Conservation (phyloP, 1,139 yeast species). For the Zhuliangozyma parablackwelliae region DNA sequence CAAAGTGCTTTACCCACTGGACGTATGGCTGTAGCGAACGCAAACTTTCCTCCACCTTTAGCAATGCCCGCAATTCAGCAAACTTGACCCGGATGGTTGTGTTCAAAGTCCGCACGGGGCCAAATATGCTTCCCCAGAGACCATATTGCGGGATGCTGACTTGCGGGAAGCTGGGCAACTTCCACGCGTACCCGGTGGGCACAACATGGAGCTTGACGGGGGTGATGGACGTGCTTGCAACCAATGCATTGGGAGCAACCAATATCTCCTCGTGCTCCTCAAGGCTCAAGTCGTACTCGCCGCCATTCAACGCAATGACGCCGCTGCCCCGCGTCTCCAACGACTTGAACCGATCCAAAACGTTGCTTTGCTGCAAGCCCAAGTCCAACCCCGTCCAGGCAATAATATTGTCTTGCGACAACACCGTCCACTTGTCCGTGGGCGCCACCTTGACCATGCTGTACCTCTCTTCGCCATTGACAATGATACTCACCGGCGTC, state of each 20-base stretch:
- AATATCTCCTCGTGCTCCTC: conserved; percentile 26
- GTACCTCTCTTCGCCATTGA: conserved; percentile 28
- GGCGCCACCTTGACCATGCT: conserved; percentile 18
- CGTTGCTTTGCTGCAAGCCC: conserved; percentile 14
- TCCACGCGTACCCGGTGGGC: neutral
- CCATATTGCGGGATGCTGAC: conserved; percentile 6
- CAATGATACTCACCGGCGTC: conserved; percentile 24
- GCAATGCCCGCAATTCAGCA: neutral
- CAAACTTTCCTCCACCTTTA: too few relatives aligned
- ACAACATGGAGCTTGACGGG: neutral
- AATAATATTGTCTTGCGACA: conserved; percentile 26
- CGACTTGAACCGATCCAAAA: conserved; percentile 18
- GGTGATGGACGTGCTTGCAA: conserved; percentile 23
- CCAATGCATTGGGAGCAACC: conserved; percentile 30
- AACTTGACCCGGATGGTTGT: neutral
- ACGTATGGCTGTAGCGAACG: too few relatives aligned
- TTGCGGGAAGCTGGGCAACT: neutral
- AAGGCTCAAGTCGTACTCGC: conserved; percentile 21
- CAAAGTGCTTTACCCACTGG: neutral
- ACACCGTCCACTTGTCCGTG: conserved; percentile 32
- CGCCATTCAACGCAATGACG: conserved; percentile 28
- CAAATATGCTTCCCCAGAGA: conserved; percentile 3
- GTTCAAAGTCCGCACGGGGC: neutral
- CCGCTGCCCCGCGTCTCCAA: conserved; percentile 32
- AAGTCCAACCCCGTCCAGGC: conserved; percentile 46